Conservation (phyloP, 2,329 filamentous ascomycete genomes). For the Trichoderma semiorbis region DNA sequence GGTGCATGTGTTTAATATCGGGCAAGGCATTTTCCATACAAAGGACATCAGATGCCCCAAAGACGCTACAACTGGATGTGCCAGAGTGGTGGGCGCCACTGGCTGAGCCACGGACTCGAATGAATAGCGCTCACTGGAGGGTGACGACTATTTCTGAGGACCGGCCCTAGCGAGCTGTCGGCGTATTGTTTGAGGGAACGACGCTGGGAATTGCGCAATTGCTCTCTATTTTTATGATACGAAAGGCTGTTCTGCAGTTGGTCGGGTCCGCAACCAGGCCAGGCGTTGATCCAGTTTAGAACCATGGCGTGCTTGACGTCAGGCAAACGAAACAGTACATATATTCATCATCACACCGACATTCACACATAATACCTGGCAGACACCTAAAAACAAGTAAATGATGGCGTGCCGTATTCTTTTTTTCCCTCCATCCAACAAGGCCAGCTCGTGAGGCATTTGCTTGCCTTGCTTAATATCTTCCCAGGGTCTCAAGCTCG, state of each 20-base stretch:
- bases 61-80: not conserved
- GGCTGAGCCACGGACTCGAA: not conserved
- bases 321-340: not conserved
- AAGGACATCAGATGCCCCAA: not conserved
- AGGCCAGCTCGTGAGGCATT: not conserved
- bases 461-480: not conserved
- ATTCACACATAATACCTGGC: not conserved
- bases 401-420: not conserved
- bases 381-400: not conserved
- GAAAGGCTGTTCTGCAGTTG: not conserved
- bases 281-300: not conserved
- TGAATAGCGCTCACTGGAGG: not conserved
- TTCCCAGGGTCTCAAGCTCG: not conserved
- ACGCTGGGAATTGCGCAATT: conserved; percentile 1
- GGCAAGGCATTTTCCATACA: not conserved
- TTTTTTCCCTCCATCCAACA: not conserved
- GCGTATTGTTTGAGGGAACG: not conserved
- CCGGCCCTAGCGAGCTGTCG: not conserved
- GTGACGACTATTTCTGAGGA: not conserved
- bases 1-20: not conserved
- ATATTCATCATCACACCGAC: not conserved
- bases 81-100: not conserved
- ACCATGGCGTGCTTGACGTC: not conserved
- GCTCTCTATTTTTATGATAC: not conserved
- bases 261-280: not conserved